Conservation (phyloP, 176 grass and related monocot genomes). For the Oryza brachyantha region DNA sequence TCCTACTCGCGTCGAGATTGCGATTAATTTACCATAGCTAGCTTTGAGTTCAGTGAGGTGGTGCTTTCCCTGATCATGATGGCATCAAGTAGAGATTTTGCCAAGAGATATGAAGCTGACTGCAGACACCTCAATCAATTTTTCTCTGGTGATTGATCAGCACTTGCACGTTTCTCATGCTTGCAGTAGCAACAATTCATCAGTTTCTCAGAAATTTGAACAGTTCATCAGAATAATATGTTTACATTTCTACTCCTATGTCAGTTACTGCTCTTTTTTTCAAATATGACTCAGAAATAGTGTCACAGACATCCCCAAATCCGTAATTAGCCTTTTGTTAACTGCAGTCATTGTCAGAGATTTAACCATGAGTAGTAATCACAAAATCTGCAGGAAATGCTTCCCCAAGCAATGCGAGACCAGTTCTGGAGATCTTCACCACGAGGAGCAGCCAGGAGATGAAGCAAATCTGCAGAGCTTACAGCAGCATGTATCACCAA, state of each 20-base stretch:
- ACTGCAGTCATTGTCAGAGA: not conserved
- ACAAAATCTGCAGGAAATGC: not conserved
- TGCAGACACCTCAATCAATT: conserved; percentile 28
- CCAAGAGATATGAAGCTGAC: conserved; percentile 34
- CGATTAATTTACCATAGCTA: not conserved
- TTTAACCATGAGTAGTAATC: not conserved
- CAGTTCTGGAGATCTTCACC: conserved; percentile 20
- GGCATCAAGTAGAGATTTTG: not conserved
- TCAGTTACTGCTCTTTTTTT: not conserved
- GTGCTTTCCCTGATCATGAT: conserved; percentile 1
- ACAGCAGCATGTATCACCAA: conserved; percentile 11
- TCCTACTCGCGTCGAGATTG: not conserved
- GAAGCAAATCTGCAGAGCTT: conserved; percentile 20
- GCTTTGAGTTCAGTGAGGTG: not conserved
- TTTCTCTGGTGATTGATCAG: conserved; percentile 27
- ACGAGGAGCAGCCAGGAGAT: conserved; percentile 15
- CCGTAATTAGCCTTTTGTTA: not conserved
- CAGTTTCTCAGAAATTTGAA: not conserved
- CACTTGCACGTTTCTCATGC: not conserved
- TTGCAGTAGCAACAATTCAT: not conserved
- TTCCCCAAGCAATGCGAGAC: not conserved
- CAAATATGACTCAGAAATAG: not conserved
- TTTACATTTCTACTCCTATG: not conserved
- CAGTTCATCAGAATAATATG: not conserved
- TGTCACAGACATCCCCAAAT: not conserved